Percentiles rank a stretch among this genome's conserved stretches.
phyloP scores from a whole-genome alignment of 2,329 filamentous ascomycete species.

The Hirsutella minnesotensis region DNA sequence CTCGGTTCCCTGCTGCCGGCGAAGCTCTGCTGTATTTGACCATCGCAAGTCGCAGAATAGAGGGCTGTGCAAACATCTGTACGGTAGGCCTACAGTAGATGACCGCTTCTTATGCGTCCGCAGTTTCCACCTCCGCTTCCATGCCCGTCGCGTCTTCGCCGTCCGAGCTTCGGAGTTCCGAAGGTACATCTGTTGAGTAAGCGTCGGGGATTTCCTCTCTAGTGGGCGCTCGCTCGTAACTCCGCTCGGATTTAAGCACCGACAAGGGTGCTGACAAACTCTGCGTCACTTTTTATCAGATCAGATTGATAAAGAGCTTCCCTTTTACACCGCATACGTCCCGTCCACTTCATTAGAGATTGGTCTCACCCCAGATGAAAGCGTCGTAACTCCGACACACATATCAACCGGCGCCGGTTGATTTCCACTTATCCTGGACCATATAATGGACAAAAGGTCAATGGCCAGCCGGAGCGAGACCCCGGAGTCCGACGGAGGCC shows the following conservation, averaged over 20 bases:
- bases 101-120: too few relatives aligned
- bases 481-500: slow-evolving; percentile 24
- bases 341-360: slow-evolving; percentile 1
- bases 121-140: not conserved
- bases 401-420: not conserved
- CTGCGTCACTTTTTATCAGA: slow-evolving; percentile 21
- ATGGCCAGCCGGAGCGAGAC: slow-evolving; percentile 24
- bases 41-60: too few relatives aligned
- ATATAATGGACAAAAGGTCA: not conserved
- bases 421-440: too few relatives aligned
- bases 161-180: not conserved
- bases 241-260: slow-evolving; percentile 18
- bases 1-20: too few relatives aligned
- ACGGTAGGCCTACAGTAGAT: too few relatives aligned
- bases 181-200: not conserved
- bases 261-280: slow-evolving; percentile 10
- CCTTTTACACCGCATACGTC: slow-evolving; percentile 15
- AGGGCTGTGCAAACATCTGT: too few relatives aligned
- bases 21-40: too few relatives aligned
- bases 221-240: slow-evolving; percentile 12
- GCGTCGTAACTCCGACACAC: slow-evolving; percentile 20
- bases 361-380: slow-evolving; percentile 5
- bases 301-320: slow-evolving; percentile 27
- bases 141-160: not conserved
- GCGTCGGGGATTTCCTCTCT: not conserved